Evolutionary conservation across 352 stramenopile genomes (phyloP).

Genomic region (Pythium oligandrum): DNA sequence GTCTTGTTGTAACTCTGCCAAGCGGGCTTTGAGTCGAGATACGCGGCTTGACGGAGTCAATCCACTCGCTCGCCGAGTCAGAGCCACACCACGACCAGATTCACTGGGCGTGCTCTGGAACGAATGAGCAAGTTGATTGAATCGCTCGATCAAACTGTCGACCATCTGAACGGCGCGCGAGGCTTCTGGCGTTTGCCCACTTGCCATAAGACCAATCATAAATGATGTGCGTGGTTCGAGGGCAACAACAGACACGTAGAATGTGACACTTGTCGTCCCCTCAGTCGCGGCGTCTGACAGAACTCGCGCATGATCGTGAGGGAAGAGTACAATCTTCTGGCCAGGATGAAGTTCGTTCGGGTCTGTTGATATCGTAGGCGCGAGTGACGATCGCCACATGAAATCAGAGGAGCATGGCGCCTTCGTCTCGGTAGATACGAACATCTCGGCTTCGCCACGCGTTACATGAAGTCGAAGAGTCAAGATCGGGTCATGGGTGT

Average conservation of each 20-base stretch:
- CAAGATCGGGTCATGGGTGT: constrained; percentile 38
- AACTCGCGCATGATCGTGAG: constrained; percentile 36
- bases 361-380: constrained; percentile 15
- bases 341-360: constrained; percentile 1
- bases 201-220: constrained; percentile 50
- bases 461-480: constrained; percentile 50
- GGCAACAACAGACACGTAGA: constrained; percentile 58
- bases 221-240: constrained; percentile 36
- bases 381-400: constrained; percentile 49
- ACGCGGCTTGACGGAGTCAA: too few species aligned
- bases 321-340: constrained; percentile 56
- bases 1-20: too few species aligned
- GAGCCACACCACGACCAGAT: background rate
- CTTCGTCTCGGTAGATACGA: constrained; percentile 66
- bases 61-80: background rate
- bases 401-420: constrained; percentile 60
- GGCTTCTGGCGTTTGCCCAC: constrained; percentile 50
- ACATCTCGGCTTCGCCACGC: constrained; percentile 49
- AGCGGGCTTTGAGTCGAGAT: too few species aligned
- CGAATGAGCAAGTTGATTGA: constrained; percentile 52
- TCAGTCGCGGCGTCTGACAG: background rate
- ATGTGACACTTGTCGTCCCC: constrained; percentile 15
- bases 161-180: constrained; percentile 59
- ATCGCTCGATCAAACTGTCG: constrained; percentile 61
- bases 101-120: constrained; percentile 5